Evolutionary conservation across 225 moss, liverwort and hornwort genomes (phyloP).

Genomic region (Thuidium tamariscinum): DNA sequence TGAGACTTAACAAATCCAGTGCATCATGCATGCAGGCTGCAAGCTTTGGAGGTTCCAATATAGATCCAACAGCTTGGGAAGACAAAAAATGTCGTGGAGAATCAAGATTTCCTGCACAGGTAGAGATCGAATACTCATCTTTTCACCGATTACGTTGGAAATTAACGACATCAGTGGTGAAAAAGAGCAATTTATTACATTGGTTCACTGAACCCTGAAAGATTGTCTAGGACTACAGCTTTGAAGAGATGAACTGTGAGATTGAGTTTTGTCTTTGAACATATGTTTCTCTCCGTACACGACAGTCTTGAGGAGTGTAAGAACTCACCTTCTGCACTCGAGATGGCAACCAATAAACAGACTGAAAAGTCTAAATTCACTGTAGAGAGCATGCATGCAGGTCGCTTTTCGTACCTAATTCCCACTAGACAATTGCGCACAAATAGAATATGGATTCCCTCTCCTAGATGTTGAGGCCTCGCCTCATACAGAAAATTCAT

Average conservation of each 20-base stretch:
- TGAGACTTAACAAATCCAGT: not conserved
- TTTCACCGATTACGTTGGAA: not conserved
- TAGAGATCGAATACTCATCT: not conserved
- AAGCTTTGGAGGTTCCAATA: slow-evolving; percentile 97
- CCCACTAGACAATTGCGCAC: not conserved
- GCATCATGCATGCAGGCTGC: slow-evolving; percentile 47
- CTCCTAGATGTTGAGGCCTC: not conserved
- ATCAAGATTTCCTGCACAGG: slow-evolving; percentile 61
- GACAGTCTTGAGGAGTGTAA: not conserved
- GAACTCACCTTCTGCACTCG: not conserved
- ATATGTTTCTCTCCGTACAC: not conserved
- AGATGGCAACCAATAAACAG: not conserved
- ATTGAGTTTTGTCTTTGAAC: not conserved
- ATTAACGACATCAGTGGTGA: not conserved
- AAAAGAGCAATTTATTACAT: not conserved
- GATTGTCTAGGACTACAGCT: not conserved
- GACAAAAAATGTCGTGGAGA: slow-evolving; percentile 61
- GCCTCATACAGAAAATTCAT: not conserved
- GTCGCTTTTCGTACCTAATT: not conserved
- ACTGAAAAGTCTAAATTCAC: not conserved
- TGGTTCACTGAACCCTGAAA: not conserved
- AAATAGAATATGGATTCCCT: not conserved
- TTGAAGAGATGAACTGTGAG: not conserved
- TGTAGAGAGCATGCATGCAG: not conserved
- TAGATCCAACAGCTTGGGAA: slow-evolving; percentile 96